Base-by-base conservation (phyloP, 148 eudicot genomes). In the Rheum nobile region DNA sequence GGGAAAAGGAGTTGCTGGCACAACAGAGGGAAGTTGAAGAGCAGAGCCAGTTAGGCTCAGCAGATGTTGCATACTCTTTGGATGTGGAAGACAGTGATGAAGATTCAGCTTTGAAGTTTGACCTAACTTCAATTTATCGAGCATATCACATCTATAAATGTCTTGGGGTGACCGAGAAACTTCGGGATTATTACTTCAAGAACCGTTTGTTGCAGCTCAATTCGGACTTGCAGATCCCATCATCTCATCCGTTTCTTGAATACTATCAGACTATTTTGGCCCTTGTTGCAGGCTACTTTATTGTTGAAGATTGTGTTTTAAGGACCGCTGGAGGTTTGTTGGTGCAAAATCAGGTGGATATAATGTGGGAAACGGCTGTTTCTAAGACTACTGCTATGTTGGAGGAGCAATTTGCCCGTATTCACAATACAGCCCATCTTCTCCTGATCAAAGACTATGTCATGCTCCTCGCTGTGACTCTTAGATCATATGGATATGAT, bases 351-450 rank as follows among this genome's bases (percentile, higher is more conserved):
- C 96, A 90, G 83, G 87, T 93, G 63, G 98, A 90, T 79, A 90
- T 87, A 19, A 90, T 90, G 96, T 93, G 93, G 94, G 94, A 90
- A 83, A 12, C n/a, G n/a, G n/a, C n/a, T n/a, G n/a, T n/a, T n/a
- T n/a, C n/a, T n/a, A n/a, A n/a, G n/a, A n/a, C n/a, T 41, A 87
- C 87, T 10, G 89, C 92, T 80, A 85, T 91, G 71, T 81, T 84
- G 80, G 94, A 91, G 67, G 86, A 81, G 61, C 94, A 93, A 35
- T 88, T 90, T 71, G 75, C 91, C 12, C 81, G 52, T 21, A 87
- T 87, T 89, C 83, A 83, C 76, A 81, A 82, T 10, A 86, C 98
- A 4, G 81, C 85, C 52, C 87, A 89, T 78, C 90, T 93, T 71
- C 88, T 89, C 78, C 74, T 86, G 46, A 84, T 93, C 46, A 90